Percentiles rank a stretch among this genome's conserved stretches.
Evolutionary conservation across 2,329 filamentous ascomycete species (phyloP).

Genomic region (Fusarium verticillioides): DNA sequence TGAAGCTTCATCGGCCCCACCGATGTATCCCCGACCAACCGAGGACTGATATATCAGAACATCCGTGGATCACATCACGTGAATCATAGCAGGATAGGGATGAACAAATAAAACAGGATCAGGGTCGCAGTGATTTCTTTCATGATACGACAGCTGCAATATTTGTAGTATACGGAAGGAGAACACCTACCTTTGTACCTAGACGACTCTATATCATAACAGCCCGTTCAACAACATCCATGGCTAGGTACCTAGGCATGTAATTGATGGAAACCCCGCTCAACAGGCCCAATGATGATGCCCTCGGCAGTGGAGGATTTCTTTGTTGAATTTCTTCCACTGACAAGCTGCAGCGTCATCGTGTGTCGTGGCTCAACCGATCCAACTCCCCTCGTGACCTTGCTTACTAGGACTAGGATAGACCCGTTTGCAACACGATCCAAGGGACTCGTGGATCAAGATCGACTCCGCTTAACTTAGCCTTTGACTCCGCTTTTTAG

Average conservation of each 20-base stretch:
- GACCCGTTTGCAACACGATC: constrained; percentile 11
- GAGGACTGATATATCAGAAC: constrained; percentile 31
- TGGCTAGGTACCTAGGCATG: not conserved
- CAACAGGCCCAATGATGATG: constrained; percentile 20
- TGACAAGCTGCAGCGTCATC: constrained; percentile 32
- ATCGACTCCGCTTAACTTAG: constrained; percentile 21
- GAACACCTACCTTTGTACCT: not conserved
- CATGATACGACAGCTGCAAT: not conserved
- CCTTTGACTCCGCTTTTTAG: constrained; percentile 19
- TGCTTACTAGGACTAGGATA: constrained; percentile 19
- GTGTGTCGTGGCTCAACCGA: constrained; percentile 25
- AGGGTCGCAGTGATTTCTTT: not conserved
- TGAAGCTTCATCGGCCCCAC: constrained; percentile 41
- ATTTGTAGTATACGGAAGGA: not conserved
- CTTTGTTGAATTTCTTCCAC: constrained; percentile 2
- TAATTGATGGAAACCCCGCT: constrained; percentile 16
- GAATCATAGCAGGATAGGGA: constrained; percentile 22
- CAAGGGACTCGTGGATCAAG: constrained; percentile 35
- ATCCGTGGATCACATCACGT: constrained; percentile 44
- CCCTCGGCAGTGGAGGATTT: constrained; percentile 1
- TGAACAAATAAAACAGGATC: constrained; percentile 13
- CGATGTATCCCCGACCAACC: constrained; percentile 38
- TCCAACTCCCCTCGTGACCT: constrained; percentile 28
- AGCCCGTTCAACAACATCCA: not conserved
- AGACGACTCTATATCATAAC: not conserved